Evolutionary conservation across 805 yeast genomes (phyloP).

Genomic region (Candida michaelii): DNA sequence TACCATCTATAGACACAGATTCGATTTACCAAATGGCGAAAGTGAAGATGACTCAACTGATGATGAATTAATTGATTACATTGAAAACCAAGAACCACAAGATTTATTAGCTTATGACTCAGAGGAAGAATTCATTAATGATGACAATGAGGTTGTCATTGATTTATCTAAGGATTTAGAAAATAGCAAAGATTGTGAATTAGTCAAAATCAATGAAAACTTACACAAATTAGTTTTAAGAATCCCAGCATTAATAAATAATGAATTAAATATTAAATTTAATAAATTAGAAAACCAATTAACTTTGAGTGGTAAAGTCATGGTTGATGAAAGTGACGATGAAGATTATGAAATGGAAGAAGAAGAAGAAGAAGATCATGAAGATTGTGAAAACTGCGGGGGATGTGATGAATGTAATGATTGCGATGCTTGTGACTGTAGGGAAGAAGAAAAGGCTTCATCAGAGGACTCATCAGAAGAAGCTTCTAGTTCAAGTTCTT

Average conservation of each 20-base stretch:
- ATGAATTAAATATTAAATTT: conserved; percentile 40
- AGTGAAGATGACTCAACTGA: conserved; percentile 36
- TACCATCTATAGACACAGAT: conserved; percentile 42
- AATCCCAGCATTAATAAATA: conserved; percentile 41
- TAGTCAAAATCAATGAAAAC: conserved; percentile 36
- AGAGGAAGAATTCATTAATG: conserved; percentile 19
- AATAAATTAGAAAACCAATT: conserved; percentile 42
- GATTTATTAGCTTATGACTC: conserved; percentile 29
- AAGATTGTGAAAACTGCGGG: conserved; percentile 10
- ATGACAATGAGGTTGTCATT: conserved; percentile 30
- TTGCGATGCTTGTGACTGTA: conserved; percentile 8
- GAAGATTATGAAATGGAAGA: conserved; percentile 20
- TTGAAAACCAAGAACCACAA: conserved; percentile 22
- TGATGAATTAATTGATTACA: conserved; percentile 29
- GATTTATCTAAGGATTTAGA: conserved; percentile 43
- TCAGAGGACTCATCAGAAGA: conserved; percentile 8
- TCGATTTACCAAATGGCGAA: conserved; percentile 36
- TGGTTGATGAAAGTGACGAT: conserved; percentile 22
- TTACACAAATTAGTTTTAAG: conserved; percentile 41
- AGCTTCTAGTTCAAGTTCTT: conserved; percentile 11
- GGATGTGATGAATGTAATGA: conserved; percentile 10
- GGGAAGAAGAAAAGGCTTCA: conserved; percentile 17
- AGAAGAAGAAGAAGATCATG: conserved; percentile 16
- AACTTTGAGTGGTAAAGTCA: conserved; percentile 36
- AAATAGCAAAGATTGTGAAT: conserved; percentile 45